A percentile compares a stretch with the other conserved stretches of the same genome.
Evolutionary conservation across 208 protist species (phyloP).

Genomic region (Leishmania major): DNA sequence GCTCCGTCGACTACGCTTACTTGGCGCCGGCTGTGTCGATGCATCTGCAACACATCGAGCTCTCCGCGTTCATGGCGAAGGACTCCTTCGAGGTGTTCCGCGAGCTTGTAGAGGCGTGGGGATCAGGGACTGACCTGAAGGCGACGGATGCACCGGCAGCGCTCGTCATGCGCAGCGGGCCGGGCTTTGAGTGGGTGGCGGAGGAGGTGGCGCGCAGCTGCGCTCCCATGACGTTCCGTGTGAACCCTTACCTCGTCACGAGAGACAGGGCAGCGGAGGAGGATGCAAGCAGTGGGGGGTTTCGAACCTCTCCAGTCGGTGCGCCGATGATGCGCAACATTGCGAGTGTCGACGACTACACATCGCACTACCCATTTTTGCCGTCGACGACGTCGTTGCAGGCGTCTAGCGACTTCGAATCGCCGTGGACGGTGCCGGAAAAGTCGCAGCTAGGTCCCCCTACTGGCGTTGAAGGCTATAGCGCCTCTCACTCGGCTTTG

Average conservation of each 20-base stretch:
- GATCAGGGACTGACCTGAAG: constrained; percentile 33
- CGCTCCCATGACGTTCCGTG: constrained; percentile 41
- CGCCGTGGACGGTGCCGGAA: constrained; percentile 6
- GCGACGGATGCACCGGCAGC: constrained; percentile 44
- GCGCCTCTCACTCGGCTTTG: background rate
- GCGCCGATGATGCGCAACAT: constrained; percentile 3
- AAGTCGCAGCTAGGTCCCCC: background rate
- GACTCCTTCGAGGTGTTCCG: constrained; percentile 51
- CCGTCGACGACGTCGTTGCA: background rate
- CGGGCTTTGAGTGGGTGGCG: constrained; percentile 43
- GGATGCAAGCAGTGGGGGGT: constrained; percentile 1
- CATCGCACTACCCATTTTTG: constrained; percentile 6
- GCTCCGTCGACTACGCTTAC: background rate
- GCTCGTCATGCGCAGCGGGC: constrained; percentile 59
- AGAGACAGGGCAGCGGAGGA: background rate
- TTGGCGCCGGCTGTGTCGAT: constrained; percentile 35
- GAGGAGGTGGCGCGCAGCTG: constrained; percentile 43
- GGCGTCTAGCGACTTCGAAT: background rate
- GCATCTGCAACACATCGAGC: constrained; percentile 44
- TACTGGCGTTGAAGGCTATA: background rate
- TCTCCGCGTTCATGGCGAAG: constrained; percentile 54
- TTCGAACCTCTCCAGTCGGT: background rate
- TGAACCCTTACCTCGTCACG: constrained; percentile 31
- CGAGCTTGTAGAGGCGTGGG: constrained; percentile 36
- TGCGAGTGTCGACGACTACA: constrained; percentile 10